phyloP scores from a whole-genome alignment of 345 rosid species.

The Geranium rotundifolium region DNA sequence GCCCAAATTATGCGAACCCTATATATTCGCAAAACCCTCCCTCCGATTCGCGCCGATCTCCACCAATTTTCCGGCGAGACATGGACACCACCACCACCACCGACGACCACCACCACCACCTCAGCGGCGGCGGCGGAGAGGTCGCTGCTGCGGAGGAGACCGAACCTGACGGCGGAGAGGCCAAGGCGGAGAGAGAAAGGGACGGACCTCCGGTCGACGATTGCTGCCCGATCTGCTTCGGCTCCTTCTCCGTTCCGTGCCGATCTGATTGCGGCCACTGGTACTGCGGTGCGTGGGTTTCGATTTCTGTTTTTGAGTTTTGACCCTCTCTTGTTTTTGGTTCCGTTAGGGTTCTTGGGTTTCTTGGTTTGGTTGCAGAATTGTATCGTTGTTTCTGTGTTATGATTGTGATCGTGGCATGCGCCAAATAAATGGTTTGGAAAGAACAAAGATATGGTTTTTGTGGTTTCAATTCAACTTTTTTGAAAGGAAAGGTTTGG shows the following conservation, averaged over 20 bases:
- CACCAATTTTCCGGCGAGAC: not conserved
- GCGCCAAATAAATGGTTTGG: no score
- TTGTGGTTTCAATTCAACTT: no score
- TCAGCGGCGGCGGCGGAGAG: no score
- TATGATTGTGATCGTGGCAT: no score
- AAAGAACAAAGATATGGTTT: no score
- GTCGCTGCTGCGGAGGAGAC: not conserved
- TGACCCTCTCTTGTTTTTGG: not conserved
- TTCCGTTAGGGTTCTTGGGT: not conserved
- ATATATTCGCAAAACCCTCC: no score
- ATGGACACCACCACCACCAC: not conserved
- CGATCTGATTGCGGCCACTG: constrained; percentile 78
- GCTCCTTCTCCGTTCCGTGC: constrained; percentile 57
- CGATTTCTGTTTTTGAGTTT: not conserved
- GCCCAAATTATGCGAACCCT: not conserved
- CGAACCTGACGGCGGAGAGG: not conserved
- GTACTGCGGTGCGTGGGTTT: constrained; percentile 62
- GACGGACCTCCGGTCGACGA: constrained; percentile 62
- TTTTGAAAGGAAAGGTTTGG: no score
- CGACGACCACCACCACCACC: not conserved
- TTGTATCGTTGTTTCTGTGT: no score
- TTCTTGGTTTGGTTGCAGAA: not conserved
- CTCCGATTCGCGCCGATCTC: not conserved
- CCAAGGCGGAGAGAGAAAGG: not conserved
- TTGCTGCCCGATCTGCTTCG: constrained; percentile 74